Percentiles rank a stretch among this genome's conserved stretches.
phyloP scores from a whole-genome alignment of 139 green algal genomes.

The Zygnema circumcarinatum region DNA sequence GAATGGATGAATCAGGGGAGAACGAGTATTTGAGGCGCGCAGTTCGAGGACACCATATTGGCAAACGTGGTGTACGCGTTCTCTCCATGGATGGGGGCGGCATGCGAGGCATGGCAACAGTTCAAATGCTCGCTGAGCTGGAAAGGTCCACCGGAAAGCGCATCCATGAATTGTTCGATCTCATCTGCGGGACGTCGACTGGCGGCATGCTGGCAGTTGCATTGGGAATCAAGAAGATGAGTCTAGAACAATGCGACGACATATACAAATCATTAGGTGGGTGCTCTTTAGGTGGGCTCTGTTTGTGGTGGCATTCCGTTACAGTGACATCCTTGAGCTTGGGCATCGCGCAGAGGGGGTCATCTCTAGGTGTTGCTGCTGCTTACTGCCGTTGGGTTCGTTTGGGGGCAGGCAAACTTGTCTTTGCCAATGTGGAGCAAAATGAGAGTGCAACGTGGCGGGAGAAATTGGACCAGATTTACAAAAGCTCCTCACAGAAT shows the following conservation, averaged over 20 bases:
- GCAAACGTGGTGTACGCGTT: constrained; percentile 83
- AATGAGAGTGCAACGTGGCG: constrained; percentile 58
- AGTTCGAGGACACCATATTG: constrained; percentile 63
- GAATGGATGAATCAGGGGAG: too few species aligned
- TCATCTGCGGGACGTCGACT: constrained; percentile 77
- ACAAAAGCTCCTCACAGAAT: constrained; percentile 70
- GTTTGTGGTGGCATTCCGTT: background rate
- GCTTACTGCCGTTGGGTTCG: too few species aligned
- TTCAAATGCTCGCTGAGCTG: constrained; percentile 78
- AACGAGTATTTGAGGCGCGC: constrained; percentile 73
- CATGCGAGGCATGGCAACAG: constrained; percentile 82
- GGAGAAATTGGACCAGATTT: constrained; percentile 68
- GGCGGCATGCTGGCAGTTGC: constrained; percentile 87
- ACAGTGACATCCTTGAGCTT: too few species aligned
- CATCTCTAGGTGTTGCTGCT: too few species aligned
- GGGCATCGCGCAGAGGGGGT: too few species aligned
- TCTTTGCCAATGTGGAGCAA: constrained; percentile 33
- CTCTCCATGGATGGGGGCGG: constrained; percentile 93
- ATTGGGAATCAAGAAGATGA: constrained; percentile 74
- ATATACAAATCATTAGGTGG: constrained; percentile 88
- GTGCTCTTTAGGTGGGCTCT: constrained; percentile 73
- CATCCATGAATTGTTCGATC: constrained; percentile 88
- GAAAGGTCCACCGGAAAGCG: constrained; percentile 70
- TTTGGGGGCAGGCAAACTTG: constrained; percentile 57
- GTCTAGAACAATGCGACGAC: constrained; percentile 80